These are phyloP conservation scores for Penicillium sp. DNA, from an alignment of 2,329 filamentous ascomycete genomes.

Conservation along the genomic window DNA sequence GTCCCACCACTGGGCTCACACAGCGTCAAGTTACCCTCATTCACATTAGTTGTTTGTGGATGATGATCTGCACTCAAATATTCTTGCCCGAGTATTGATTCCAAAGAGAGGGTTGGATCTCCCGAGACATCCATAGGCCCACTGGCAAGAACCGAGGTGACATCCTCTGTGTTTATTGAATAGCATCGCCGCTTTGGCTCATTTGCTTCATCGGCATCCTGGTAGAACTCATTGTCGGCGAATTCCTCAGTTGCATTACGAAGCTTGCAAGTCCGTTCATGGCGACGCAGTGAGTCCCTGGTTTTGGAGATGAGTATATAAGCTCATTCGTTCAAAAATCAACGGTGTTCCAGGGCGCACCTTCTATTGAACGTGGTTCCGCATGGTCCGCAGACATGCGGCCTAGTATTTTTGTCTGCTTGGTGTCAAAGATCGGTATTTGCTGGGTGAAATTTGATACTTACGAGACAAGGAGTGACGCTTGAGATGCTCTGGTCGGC, in stretches of 20 bases:
- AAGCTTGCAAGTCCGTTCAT: slow-evolving; percentile 24
- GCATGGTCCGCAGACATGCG: slow-evolving; percentile 19
- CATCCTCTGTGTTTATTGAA: not conserved
- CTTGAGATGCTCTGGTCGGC: slow-evolving; percentile 25
- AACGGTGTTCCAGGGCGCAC: not conserved
- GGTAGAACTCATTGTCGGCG: not conserved
- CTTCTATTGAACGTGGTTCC: slow-evolving; percentile 20
- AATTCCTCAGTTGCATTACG: not conserved
- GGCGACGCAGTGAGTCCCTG: slow-evolving; percentile 25
- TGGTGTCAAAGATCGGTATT: not conserved
- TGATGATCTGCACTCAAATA: not conserved
- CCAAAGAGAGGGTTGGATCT: not conserved
- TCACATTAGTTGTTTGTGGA: not conserved
- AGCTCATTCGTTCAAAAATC: not conserved
- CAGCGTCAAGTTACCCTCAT: not conserved
- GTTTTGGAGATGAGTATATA: not conserved
- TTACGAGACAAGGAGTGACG: slow-evolving; percentile 23
- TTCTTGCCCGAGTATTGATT: not conserved
- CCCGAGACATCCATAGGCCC: not conserved
- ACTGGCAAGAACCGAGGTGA: not conserved
- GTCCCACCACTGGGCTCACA: not conserved
- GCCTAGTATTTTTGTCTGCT: slow-evolving; percentile 18
- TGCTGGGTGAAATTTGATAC: not conserved
- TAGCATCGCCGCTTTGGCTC: not conserved
- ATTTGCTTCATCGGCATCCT: not conserved